Conservation (phyloP, 2,329 filamentous ascomycete genomes). For the Cucurbitaria berberidis region DNA sequence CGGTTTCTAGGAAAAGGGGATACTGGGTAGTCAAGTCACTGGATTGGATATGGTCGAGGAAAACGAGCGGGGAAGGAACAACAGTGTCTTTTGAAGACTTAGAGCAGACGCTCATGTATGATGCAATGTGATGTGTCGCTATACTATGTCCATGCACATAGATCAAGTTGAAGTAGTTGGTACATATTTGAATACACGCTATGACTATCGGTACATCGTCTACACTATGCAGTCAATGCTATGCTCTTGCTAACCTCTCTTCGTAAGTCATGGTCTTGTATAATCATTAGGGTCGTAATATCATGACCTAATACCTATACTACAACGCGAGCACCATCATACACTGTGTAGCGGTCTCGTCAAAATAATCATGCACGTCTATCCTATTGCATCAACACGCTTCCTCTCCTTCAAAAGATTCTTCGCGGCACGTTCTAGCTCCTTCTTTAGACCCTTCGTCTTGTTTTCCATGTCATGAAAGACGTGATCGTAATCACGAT, state of each 20-base stretch:
- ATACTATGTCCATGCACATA: too few species aligned
- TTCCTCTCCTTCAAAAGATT: constrained; percentile 15
- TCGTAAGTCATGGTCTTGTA: not conserved
- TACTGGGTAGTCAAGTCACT: too few species aligned
- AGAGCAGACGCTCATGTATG: too few species aligned
- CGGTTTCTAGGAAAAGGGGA: too few species aligned
- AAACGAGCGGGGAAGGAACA: too few species aligned
- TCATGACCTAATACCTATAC: not conserved
- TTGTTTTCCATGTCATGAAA: constrained; percentile 29
- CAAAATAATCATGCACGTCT: not conserved
- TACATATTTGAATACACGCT: too few species aligned
- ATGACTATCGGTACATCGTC: not conserved
- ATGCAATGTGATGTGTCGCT: too few species aligned
- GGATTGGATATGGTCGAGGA: too few species aligned
- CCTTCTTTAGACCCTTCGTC: constrained; percentile 27
- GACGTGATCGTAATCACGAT: constrained; percentile 42
- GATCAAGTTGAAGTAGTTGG: too few species aligned
- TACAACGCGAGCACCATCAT: not conserved
- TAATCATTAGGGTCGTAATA: not conserved
- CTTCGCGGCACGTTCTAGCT: constrained; percentile 18
- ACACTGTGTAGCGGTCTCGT: not conserved
- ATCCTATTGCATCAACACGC: constrained; percentile 1
- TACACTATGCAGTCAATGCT: not conserved
- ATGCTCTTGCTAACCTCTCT: not conserved
- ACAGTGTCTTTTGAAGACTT: too few species aligned